phyloP scores from a whole-genome alignment of 495 filamentous ascomycete genomes.

The Daldinia concentrica region DNA sequence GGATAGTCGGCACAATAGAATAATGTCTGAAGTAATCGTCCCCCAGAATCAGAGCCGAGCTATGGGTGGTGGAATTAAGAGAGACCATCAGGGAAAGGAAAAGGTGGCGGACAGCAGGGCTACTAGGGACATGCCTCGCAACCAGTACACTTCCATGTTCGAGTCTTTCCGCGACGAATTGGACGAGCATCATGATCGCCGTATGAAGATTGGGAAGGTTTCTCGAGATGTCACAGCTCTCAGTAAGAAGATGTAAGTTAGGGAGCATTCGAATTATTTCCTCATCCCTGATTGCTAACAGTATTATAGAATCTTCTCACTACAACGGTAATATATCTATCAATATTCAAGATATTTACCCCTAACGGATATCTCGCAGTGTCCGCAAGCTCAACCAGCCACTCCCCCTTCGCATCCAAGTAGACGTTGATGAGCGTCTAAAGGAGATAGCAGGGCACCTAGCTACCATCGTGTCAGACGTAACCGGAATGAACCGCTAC shows the following conservation, averaged over 20 bases:
- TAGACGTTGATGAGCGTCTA: slow-evolving; percentile 70
- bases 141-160: slow-evolving; percentile 79
- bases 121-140: slow-evolving; percentile 49
- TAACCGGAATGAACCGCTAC: slow-evolving; percentile 79
- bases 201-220: slow-evolving; percentile 87
- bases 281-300: slow-evolving; percentile 11
- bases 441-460: slow-evolving; percentile 75
- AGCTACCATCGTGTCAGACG: slow-evolving; percentile 70
- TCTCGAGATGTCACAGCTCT: slow-evolving; percentile 89
- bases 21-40: slow-evolving; percentile 45
- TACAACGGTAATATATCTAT: slow-evolving; percentile 74
- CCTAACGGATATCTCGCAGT: slow-evolving; percentile 51
- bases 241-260: slow-evolving; percentile 92
- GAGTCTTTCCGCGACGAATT: slow-evolving; percentile 84
- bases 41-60: slow-evolving; percentile 39
- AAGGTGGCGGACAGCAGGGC: slow-evolving; percentile 49
- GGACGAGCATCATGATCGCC: slow-evolving; percentile 92
- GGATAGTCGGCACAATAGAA: background rate
- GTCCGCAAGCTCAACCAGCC: slow-evolving; percentile 70
- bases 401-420: slow-evolving; percentile 70
- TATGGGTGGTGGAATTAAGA: slow-evolving; percentile 63
- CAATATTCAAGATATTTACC: background rate
- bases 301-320: slow-evolving; percentile 79
- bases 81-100: slow-evolving; percentile 68
- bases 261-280: background rate